phyloP scores from a whole-genome alignment of 2,329 filamentous ascomycete genomes.

The Arthrobotrys sphaeroides region DNA sequence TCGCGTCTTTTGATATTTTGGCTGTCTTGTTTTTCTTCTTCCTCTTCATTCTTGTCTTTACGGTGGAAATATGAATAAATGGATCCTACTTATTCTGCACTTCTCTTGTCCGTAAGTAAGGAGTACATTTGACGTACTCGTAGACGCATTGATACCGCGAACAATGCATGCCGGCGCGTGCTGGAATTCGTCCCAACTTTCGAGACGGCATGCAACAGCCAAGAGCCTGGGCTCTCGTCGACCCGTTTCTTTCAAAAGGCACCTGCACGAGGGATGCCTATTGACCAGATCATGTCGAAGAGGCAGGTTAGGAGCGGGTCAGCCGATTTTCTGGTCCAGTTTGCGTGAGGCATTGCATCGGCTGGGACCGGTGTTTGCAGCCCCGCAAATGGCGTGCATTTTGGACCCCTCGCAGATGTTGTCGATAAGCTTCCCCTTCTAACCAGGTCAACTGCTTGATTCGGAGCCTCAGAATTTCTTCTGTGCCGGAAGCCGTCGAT shows the following conservation, averaged over 20 bases:
- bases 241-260: neutral
- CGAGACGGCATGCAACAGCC: neutral
- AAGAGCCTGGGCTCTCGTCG: neutral
- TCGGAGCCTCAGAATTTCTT: constrained; percentile 26
- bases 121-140: neutral
- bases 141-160: neutral
- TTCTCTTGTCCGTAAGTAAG: neutral
- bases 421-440: constrained; percentile 36
- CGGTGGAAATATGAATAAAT: constrained; percentile 47
- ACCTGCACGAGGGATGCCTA: neutral
- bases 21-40: neutral
- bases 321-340: no score
- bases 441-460: constrained; percentile 34
- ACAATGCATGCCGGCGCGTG: neutral
- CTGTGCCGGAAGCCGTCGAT: neutral
- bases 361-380: constrained; percentile 15
- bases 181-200: neutral
- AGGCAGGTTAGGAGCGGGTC: constrained; percentile 14
- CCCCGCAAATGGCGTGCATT: constrained; percentile 4
- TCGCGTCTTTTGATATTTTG: constrained; percentile 20
- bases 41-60: neutral
- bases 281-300: neutral
- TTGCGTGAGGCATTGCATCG: neutral
- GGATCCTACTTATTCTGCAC: neutral
- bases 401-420: constrained; percentile 3